Percentiles rank a stretch among this genome's conserved stretches.
Conservation (phyloP, 192 early-diverging fungal genomes). For the Spinellus fusiger region DNA sequence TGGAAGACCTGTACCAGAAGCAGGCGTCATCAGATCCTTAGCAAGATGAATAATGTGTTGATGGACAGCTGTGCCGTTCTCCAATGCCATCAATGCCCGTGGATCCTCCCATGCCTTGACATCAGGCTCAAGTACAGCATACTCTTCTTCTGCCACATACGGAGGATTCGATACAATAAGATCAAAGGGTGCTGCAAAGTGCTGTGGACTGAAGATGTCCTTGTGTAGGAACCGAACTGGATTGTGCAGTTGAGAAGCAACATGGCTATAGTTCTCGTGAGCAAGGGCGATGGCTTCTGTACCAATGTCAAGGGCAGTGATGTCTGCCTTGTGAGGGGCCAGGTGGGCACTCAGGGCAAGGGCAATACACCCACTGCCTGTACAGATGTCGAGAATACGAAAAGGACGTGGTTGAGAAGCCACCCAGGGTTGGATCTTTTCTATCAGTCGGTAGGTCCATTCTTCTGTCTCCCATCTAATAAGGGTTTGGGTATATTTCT, state of each 20-base stretch:
- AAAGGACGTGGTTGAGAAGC: constrained; percentile 26
- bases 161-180: constrained; percentile 90
- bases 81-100: constrained; percentile 62
- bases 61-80: constrained; percentile 57
- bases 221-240: constrained; percentile 39
- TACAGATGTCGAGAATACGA: constrained; percentile 79
- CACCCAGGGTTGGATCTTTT: constrained; percentile 33
- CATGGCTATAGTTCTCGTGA: constrained; percentile 38
- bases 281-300: constrained; percentile 59
- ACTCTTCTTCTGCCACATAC: constrained; percentile 73
- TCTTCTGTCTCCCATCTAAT: constrained; percentile 90
- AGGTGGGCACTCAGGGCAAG: constrained; percentile 64
- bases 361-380: constrained; percentile 82
- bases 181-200: constrained; percentile 40
- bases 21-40: background rate
- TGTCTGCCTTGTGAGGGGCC: constrained; percentile 28
- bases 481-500: background rate
- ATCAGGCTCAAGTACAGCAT: constrained; percentile 54
- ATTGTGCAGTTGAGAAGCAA: constrained; percentile 29
- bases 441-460: constrained; percentile 64
- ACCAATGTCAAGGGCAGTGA: constrained; percentile 65
- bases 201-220: constrained; percentile 33
- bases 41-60: constrained; percentile 40
- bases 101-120: constrained; percentile 88
- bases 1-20: constrained; percentile 33